Percentiles rank a stretch among this genome's conserved stretches.
Conservation (phyloP, 1,284 basidiomycete species). For the Ustilago curta region DNA sequence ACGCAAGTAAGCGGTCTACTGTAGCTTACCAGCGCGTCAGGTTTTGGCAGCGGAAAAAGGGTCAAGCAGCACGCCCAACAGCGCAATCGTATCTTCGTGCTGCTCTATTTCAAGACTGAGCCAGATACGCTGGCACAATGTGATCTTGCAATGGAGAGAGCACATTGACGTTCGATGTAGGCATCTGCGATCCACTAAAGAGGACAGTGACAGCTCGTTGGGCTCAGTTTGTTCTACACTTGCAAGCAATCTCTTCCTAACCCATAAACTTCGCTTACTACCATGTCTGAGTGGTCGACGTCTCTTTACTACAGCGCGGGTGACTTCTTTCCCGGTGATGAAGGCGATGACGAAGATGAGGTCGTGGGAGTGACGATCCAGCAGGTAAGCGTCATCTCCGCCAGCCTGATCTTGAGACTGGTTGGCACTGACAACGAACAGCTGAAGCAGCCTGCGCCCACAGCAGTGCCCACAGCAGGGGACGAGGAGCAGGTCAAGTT, state of each 20-base stretch:
- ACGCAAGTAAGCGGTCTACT: constrained; percentile 14
- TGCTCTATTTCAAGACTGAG: not conserved
- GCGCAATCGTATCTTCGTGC: not conserved
- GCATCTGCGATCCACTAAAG: not conserved
- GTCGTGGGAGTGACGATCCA: not conserved
- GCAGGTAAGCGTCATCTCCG: constrained; percentile 12
- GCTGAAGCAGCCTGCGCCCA: not conserved
- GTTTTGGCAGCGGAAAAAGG: not conserved
- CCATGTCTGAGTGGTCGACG: constrained; percentile 42
- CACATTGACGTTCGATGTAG: not conserved
- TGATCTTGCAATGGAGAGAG: not conserved
- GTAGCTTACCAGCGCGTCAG: constrained; percentile 8
- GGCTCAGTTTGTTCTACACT: constrained; percentile 4
- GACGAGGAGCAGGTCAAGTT: constrained; percentile 38
- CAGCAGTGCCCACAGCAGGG: not conserved
- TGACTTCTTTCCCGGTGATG: constrained; percentile 24
- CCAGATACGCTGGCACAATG: not conserved
- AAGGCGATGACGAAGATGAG: constrained; percentile 7
- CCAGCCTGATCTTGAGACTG: not conserved
- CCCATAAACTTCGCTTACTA: not conserved
- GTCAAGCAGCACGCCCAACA: constrained; percentile 4
- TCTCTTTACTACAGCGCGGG: constrained; percentile 28
- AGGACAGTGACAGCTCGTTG: not conserved
- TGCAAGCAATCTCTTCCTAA: constrained; percentile 2
- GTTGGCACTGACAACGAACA: constrained; percentile 3